Conservation (phyloP, 345 rosid species). For the Bruguiera gymnorhiza region DNA sequence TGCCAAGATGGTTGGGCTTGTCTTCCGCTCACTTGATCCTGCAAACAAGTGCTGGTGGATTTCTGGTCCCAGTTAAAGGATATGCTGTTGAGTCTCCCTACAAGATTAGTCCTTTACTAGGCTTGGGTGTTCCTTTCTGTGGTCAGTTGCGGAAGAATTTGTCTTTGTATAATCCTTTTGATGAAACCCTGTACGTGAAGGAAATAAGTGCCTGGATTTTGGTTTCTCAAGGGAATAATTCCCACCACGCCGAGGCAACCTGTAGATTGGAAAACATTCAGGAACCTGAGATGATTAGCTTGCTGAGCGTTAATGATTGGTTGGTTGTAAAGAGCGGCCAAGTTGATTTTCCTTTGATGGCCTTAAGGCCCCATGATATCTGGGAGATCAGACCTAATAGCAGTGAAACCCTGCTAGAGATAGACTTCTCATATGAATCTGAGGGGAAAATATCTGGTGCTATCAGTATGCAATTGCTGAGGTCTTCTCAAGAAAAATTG, state of each 20-base stretch:
- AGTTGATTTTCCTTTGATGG: conserved; percentile 41
- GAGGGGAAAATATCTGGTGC: conserved; percentile 47
- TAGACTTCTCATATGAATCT: conserved; percentile 48
- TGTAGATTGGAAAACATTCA: conserved; percentile 34
- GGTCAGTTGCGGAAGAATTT: conserved; percentile 48
- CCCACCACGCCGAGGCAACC: conserved; percentile 45
- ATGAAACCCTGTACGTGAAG: conserved; percentile 49
- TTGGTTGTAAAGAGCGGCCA: conserved; percentile 39
- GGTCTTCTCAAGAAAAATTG: conserved; percentile 39
- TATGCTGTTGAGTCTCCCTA: conserved; percentile 53
- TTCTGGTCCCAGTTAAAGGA: conserved; percentile 61
- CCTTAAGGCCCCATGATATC: conserved; percentile 42
- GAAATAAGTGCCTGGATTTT: conserved; percentile 56
- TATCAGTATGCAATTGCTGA: conserved; percentile 48
- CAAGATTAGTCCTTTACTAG: conserved; percentile 41
- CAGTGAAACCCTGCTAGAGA: conserved; percentile 43
- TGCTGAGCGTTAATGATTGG: conserved; percentile 45
- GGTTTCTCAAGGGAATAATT: conserved; percentile 45
- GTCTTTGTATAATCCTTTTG: conserved; percentile 60
- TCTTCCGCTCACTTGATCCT: conserved; percentile 53
- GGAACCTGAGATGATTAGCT: conserved; percentile 24
- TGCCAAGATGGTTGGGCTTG: conserved; percentile 58
- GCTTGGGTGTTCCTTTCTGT: conserved; percentile 31
- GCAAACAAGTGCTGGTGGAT: conserved; percentile 72
- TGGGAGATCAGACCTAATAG: conserved; percentile 52